Evolutionary conservation across 2,329 filamentous ascomycete species (phyloP).

Genomic region (Xylariaceae sp.): DNA sequence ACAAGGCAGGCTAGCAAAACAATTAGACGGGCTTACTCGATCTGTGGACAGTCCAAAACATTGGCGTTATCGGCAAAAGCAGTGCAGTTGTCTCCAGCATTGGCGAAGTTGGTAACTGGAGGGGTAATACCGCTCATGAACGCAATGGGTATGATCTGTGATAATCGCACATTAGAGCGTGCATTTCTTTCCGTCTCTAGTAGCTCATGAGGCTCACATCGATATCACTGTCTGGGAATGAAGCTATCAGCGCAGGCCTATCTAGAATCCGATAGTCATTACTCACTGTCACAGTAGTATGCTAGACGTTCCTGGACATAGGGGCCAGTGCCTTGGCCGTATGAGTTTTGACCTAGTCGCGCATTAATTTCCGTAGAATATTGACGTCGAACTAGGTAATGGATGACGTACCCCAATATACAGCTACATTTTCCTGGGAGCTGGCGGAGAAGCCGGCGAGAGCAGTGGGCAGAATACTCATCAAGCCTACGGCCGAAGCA

Average conservation of each 20-base stretch:
- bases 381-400: neutral
- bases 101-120: slow-evolving; percentile 59
- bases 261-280: slow-evolving; percentile 23
- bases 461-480: neutral
- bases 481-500: neutral
- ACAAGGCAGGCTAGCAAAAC: neutral
- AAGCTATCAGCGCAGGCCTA: neutral
- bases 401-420: slow-evolving; percentile 58
- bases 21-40: slow-evolving; percentile 52
- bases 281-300: slow-evolving; percentile 53
- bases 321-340: slow-evolving; percentile 31
- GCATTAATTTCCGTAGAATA: slow-evolving; percentile 5
- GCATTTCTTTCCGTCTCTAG: neutral
- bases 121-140: slow-evolving; percentile 58
- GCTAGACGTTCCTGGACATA: slow-evolving; percentile 31
- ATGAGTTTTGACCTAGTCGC: slow-evolving; percentile 56
- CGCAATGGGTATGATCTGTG: slow-evolving; percentile 57
- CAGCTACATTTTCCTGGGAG: slow-evolving; percentile 51
- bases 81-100: slow-evolving; percentile 56
- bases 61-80: slow-evolving; percentile 49
- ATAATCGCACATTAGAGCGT: neutral
- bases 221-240: slow-evolving; percentile 37
- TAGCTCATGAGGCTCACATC: slow-evolving; percentile 33
- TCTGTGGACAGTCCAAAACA: slow-evolving; percentile 57
- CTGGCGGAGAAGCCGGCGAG: neutral